These are phyloP conservation scores for Triticum urartu DNA, from an alignment of 176 grass and related monocot species.

Conservation along the genomic window DNA sequence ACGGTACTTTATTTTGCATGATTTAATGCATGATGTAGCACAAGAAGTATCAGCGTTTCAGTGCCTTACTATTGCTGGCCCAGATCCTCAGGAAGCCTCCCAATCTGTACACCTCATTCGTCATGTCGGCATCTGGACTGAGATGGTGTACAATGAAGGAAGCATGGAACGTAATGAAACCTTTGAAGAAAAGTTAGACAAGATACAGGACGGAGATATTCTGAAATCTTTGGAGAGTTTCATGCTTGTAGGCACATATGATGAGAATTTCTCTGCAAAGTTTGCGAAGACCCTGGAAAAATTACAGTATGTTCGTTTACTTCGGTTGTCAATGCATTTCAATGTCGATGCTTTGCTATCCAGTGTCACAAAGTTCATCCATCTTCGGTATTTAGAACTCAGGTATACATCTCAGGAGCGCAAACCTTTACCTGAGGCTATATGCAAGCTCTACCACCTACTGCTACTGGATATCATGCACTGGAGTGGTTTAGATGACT, in stretches of 20 bases:
- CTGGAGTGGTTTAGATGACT: not conserved
- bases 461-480: slow-evolving; percentile 8
- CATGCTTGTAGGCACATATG: slow-evolving; percentile 19
- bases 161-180: not conserved
- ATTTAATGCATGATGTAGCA: slow-evolving; percentile 51
- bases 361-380: slow-evolving; percentile 28
- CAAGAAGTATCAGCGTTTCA: slow-evolving; percentile 3
- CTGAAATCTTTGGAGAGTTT: slow-evolving; percentile 20
- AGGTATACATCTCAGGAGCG: not conserved
- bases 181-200: slow-evolving; percentile 15
- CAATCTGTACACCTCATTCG: not conserved
- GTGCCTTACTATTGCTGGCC: slow-evolving; percentile 4
- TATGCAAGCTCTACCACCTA: slow-evolving; percentile 47
- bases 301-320: slow-evolving; percentile 3
- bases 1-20: slow-evolving; percentile 37
- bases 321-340: slow-evolving; percentile 13
- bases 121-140: slow-evolving; percentile 27
- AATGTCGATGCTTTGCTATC: slow-evolving; percentile 5
- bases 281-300: not conserved
- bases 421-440: slow-evolving; percentile 19
- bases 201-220: not conserved
- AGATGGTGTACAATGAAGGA: not conserved
- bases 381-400: slow-evolving; percentile 52
- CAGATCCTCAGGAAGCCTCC: not conserved
- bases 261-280: slow-evolving; percentile 3